Conservation (phyloP, 306 rosid species). For the Sechiopsis laciniata region DNA sequence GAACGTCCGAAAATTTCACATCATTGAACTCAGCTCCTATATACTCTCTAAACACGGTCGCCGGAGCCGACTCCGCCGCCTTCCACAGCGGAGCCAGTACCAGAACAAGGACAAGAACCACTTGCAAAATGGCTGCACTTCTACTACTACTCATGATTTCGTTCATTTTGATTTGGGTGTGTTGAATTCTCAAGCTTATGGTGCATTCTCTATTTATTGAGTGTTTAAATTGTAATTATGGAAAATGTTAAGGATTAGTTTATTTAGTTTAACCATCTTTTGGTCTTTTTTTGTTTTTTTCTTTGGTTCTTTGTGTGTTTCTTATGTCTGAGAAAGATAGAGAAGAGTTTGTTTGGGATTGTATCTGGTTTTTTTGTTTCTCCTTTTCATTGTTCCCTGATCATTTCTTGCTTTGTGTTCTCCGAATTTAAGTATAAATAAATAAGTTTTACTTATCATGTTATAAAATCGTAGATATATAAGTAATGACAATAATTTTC, state of each 20-base stretch:
- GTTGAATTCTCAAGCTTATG: neutral
- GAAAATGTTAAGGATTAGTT: too few species aligned
- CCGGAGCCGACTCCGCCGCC: slow-evolving; percentile 11
- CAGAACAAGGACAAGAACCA: slow-evolving; percentile 18
- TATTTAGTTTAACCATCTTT: neutral
- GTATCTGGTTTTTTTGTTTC: too few species aligned
- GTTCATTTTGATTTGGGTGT: neutral
- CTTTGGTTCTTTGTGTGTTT: neutral
- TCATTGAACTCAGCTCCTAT: slow-evolving; percentile 68
- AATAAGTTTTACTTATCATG: too few species aligned
- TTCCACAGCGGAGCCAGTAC: slow-evolving; percentile 18
- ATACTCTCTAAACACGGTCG: slow-evolving; percentile 58
- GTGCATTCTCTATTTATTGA: neutral
- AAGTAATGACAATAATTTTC: too few species aligned
- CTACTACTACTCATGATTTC: too few species aligned
- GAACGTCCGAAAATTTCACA: slow-evolving; percentile 61
- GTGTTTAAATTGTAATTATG: too few species aligned
- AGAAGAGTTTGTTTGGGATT: too few species aligned
- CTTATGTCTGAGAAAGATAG: too few species aligned
- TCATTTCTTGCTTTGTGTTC: neutral
- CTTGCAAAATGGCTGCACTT: too few species aligned
- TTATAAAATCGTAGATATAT: too few species aligned
- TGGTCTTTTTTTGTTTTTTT: neutral
- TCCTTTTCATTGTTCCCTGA: neutral
- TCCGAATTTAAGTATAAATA: neutral